Evolutionary conservation across 177 flowering plant genomes (phyloP), one percentile per base, ranked within the genome.

Genomic region (Vitis hybrid): DNA sequence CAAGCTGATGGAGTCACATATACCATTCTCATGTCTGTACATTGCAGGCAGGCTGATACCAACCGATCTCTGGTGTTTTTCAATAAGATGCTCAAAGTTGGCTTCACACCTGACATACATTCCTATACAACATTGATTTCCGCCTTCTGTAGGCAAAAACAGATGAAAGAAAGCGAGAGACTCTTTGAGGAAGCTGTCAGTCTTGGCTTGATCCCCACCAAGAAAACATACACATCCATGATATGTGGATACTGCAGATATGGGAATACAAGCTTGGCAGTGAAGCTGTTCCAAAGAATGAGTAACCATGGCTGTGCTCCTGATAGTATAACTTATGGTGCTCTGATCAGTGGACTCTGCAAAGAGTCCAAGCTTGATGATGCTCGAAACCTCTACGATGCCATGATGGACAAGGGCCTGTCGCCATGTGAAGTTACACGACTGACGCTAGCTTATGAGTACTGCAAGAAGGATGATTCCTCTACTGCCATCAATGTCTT

Each of bases 291-390:
- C 64, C 67, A 80, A 11, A 83, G 59, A 74, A 93, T 95, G 97
- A 72, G 52, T 48, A 81, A 82, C 23, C 75, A 74, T 68, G 91
- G 90, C 30, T 88, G 91, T 73, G 19, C 70, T n/a, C 88, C 93
- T 48, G 99, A 95, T 83, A 87, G 86, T 68, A 61, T 88, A 54
- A 80, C 94, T 18, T 95, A 90, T 70, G 94, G 97, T 32, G 90
- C 99, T 77, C 64, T 93, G 39, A 88, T 95, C 60, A 93, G 98
- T 76, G 99, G 94, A n/a, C 89, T 95, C 19, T 95, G 99, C 78
- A 89, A 88, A 69, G 88, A 88, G 67, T 82, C 87, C 39, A 89
- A 75, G 77, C 59, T 95, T 71, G 84, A 84, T 39, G 90, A 87
- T 69, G 99, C 98, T 59, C 81, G 70, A 12, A 54, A 23, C 51